phyloP scores from a whole-genome alignment of 169 alveolate genomes.

The Amoebophrya sp. region DNA sequence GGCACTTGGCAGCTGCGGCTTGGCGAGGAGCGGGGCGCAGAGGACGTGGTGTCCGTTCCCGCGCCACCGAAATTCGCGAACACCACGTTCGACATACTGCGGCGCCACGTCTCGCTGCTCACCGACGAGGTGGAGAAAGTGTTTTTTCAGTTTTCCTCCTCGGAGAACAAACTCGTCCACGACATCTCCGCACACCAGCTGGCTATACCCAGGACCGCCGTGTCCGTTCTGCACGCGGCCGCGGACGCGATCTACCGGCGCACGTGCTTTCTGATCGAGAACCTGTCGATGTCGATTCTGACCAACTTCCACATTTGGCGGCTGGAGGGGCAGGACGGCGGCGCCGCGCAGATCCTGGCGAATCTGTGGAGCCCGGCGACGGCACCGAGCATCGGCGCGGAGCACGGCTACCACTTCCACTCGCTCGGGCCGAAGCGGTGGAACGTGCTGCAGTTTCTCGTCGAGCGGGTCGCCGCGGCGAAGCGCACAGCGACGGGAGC shows the following conservation, averaged over 20 bases:
- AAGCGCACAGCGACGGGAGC: too few species aligned
- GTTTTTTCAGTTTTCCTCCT: too few species aligned
- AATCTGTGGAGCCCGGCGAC: neutral
- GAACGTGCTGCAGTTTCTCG: neutral
- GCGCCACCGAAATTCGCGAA: neutral
- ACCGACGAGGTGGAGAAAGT: neutral
- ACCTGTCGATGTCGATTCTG: neutral
- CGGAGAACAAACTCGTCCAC: too few species aligned
- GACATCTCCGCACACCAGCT: too few species aligned
- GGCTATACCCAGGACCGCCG: too few species aligned
- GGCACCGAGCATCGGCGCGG: too few species aligned
- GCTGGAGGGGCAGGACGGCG: neutral
- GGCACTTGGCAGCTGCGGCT: too few species aligned
- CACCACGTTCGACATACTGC: neutral
- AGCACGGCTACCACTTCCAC: neutral
- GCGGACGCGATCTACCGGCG: neutral
- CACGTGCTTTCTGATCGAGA: neutral
- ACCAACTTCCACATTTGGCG: neutral
- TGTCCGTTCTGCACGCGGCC: neutral
- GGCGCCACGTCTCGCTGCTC: neutral
- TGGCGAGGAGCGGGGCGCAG: too few species aligned
- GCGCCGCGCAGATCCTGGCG: neutral
- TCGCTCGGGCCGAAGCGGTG: neutral
- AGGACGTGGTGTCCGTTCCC: neutral
- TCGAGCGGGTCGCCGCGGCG: too few species aligned